A percentile compares a stretch with the other conserved stretches of the same genome.
These are phyloP conservation scores for Xylaria cubensis DNA, from an alignment of 495 filamentous ascomycete genomes.

Conservation along the genomic window DNA sequence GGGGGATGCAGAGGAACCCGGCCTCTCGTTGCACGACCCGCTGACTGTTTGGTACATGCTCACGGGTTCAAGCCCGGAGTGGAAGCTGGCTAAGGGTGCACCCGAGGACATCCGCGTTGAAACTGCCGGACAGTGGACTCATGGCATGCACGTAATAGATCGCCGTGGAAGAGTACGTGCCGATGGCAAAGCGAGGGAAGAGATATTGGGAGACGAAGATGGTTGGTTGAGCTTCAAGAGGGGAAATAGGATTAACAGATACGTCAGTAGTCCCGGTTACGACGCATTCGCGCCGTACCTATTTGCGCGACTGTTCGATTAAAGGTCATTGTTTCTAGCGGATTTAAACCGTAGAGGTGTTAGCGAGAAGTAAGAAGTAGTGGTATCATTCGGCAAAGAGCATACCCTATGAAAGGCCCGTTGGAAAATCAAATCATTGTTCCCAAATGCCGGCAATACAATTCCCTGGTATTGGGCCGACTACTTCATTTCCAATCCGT, in stretches of 20 bases:
- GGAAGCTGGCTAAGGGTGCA: slow-evolving; percentile 52
- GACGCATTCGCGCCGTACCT: slow-evolving; percentile 57
- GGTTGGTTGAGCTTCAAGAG: slow-evolving; percentile 72
- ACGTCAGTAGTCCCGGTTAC: slow-evolving; percentile 65
- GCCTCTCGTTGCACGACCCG: slow-evolving; percentile 85
- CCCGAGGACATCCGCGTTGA: slow-evolving; percentile 84
- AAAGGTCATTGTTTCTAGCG: slow-evolving; percentile 25
- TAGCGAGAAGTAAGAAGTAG: slow-evolving; percentile 31
- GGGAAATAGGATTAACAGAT: slow-evolving; percentile 80
- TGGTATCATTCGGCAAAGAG: slow-evolving; percentile 44
- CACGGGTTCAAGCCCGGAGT: slow-evolving; percentile 57
- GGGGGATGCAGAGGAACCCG: slow-evolving; percentile 59
- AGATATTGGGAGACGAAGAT: slow-evolving; percentile 67
- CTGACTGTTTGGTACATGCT: slow-evolving; percentile 87
- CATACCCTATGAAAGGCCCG: slow-evolving; percentile 41
- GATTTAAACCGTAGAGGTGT: slow-evolving; percentile 34
- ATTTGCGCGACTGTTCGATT: slow-evolving; percentile 56
- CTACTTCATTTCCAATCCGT: background rate
- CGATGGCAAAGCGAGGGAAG: slow-evolving; percentile 56
- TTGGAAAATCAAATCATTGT: slow-evolving; percentile 22
- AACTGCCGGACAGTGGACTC: slow-evolving; percentile 89
- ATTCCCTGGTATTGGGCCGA: background rate
- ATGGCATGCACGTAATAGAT: slow-evolving; percentile 88
- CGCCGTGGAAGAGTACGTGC: slow-evolving; percentile 66
- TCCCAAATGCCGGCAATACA: slow-evolving; percentile 31